Base-by-base conservation (phyloP, 345 rosid genomes). In the Camelina sativa region DNA sequence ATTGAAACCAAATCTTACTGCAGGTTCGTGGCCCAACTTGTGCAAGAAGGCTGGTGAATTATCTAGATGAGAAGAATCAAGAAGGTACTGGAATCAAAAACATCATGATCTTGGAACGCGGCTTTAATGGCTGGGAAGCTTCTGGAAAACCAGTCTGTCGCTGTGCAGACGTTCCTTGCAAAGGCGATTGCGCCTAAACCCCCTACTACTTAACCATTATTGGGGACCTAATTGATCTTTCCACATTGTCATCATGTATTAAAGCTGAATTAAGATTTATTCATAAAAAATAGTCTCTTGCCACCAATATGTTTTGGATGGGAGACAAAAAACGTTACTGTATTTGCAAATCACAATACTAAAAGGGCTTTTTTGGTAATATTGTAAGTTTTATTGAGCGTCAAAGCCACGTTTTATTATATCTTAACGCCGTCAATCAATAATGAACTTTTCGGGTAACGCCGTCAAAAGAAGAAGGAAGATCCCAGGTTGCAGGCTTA, bases 11-110 rank as follows among this genome's bases (percentile, higher is more conserved):
- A 54, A 67, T 35, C n/a, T 40, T 54, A 11, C 10, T 76, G 80
- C 74, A 94, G 97, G 97, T 94, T 72, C 97, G 97, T 0, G 95
- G 96, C 8, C 98, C 98, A 73, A 85, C 86, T 20, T 91, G 97
- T 82, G 98, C 97, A 7, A 80, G 86, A 76, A 88, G 85, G 80
- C 80, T 94, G 1, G 91, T 84, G 67, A 82, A 80, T 74, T 88
- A 85, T 71, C 91, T 94, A 0, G 86, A 86, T 70, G 95, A 88
- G 82, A 52, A 69, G 81, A 86, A 85, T 44, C 85, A 89, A 80
- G 95, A 87, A n/a, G n/a, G n/a, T 17, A 75, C 79, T 6, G 97
- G 91, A 61, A 88, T 94, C 32, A 88, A 88, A 65, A 87, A 85
- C 72, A 80, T 93, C 11, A 16, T 86, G 77, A 85, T 91, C 23